phyloP scores from a whole-genome alignment of 2,329 filamentous ascomycete genomes.

The Fusarium newnesense region DNA sequence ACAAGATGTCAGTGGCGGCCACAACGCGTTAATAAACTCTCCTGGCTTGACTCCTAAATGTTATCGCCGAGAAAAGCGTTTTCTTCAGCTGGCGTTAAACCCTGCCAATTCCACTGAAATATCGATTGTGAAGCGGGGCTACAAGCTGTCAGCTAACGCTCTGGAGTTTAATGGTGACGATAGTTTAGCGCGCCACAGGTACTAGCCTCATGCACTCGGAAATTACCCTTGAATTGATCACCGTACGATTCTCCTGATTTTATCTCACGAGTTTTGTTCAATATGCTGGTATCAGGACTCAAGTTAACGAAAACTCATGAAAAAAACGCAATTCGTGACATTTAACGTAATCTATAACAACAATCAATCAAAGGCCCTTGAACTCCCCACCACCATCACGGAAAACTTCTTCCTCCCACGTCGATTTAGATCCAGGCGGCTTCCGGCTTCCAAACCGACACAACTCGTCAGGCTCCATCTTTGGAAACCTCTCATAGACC shows the following conservation, averaged over 20 bases:
- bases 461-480: not conserved
- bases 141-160: not conserved
- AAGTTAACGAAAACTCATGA: rapidly evolving
- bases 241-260: not conserved
- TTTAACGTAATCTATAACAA: too few species aligned
- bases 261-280: not conserved
- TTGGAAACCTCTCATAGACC: not conserved
- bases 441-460: not conserved
- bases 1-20: not conserved
- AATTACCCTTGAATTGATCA: not conserved
- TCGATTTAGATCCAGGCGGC: not conserved
- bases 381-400: not conserved
- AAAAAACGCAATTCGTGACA: rapidly evolving
- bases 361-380: not conserved
- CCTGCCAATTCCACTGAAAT: not conserved
- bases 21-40: not conserved
- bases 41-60: not conserved
- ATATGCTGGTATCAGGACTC: too few species aligned
- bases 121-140: not conserved
- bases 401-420: constrained; percentile 8
- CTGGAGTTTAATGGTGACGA: not conserved
- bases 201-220: not conserved
- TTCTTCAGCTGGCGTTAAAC: not conserved
- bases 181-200: not conserved
- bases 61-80: not conserved